A percentile compares a stretch with the other conserved stretches of the same genome.
phyloP scores from a whole-genome alignment of 257 asterid genomes.

The Cynanchum wilfordii region DNA sequence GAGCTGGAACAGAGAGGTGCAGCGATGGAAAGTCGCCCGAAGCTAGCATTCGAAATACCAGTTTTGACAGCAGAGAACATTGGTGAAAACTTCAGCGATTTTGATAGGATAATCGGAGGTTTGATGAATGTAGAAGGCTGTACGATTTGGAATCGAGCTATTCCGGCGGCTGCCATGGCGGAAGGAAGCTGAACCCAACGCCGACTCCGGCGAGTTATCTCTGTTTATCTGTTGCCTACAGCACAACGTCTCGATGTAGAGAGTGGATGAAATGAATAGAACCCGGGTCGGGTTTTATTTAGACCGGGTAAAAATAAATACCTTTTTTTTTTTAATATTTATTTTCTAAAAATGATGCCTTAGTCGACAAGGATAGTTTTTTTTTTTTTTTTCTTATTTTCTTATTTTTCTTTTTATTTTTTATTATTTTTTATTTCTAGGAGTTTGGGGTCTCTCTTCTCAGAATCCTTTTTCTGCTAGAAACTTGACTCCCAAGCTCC shows the following conservation, averaged over 20 bases:
- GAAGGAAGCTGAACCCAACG: background rate
- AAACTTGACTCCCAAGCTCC: no score
- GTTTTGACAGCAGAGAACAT: conserved; percentile 19
- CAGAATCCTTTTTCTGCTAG: no score
- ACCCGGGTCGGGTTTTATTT: no score
- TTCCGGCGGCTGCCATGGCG: conserved; percentile 30
- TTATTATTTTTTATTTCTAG: no score
- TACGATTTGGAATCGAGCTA: conserved; percentile 50
- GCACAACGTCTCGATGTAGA: background rate
- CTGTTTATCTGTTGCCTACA: conserved; percentile 2
- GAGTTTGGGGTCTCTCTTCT: no score
- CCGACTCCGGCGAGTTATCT: background rate
- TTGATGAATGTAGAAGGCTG: conserved; percentile 41
- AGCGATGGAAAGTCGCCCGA: conserved; percentile 40
- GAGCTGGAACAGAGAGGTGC: conserved; percentile 37
- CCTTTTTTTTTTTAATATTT: no score
- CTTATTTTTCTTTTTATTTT: no score
- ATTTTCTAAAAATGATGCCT: no score
- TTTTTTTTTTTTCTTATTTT: no score
- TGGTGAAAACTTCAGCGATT: conserved; percentile 23
- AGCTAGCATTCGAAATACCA: conserved; percentile 21
- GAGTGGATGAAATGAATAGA: no score
- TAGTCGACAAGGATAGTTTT: no score
- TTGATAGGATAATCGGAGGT: conserved; percentile 32
- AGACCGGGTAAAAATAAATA: no score